Evolutionary conservation across 441 rosid genomes (phyloP).

Genomic region (Pelargonium myrrhifolium): DNA sequence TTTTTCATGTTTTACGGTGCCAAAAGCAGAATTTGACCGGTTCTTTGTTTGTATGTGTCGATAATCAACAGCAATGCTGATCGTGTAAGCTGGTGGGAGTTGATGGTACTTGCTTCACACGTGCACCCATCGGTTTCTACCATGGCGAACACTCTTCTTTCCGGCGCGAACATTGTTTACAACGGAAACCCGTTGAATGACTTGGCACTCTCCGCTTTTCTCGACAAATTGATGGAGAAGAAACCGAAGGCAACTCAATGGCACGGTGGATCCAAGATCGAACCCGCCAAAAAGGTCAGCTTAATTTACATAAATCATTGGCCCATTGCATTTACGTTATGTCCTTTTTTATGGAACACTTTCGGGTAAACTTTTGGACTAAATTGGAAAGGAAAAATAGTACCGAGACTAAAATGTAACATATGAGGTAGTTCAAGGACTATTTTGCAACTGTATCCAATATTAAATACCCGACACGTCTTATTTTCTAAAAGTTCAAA

Average conservation of each 20-base stretch:
- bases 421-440: too few relatives aligned
- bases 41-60: background rate
- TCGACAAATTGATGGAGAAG: conserved; percentile 98
- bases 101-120: conserved; percentile 77
- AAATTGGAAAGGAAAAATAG: too few relatives aligned
- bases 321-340: too few relatives aligned
- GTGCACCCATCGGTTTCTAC: conserved; percentile 94
- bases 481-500: too few relatives aligned
- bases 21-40: background rate
- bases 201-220: conserved; percentile 68
- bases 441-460: too few relatives aligned
- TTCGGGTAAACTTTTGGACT: too few relatives aligned
- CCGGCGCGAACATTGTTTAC: conserved; percentile 77
- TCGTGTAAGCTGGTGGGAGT: conserved; percentile 89
- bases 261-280: conserved; percentile 98
- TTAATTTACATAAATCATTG: background rate
- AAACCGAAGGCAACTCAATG: conserved; percentile 73
- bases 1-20: background rate
- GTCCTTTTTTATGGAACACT: too few relatives aligned
- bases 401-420: too few relatives aligned
- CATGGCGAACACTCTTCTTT: conserved; percentile 90
- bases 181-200: conserved; percentile 86
- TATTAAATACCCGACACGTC: too few relatives aligned
- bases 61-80: conserved; percentile 67
- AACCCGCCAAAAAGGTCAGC: conserved; percentile 84